Base-by-base conservation (phyloP, 495 filamentous ascomycete genomes). In the Daldinia bambusicola region DNA sequence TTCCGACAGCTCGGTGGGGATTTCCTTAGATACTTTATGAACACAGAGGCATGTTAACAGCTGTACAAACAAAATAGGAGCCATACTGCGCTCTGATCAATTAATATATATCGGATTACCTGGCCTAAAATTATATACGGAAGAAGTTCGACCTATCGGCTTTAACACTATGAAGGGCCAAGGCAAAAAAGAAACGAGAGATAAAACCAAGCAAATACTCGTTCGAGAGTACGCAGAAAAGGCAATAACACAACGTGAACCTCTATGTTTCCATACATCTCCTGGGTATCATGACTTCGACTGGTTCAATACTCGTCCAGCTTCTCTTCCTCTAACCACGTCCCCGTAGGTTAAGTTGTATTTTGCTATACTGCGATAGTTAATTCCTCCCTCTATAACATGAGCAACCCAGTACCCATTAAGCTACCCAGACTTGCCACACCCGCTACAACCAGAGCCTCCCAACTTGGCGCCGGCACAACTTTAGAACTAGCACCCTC, bases 331-430 rank as follows among this genome's bases (percentile, higher is more conserved):
- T 22, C 43, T 12, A 22, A 48, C 16, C 18, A 48, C 18, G 20
- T 20, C 16, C 20, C 7, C 12, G 6, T 48, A 48, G 43, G 20
- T 48, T 20, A 48, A 13, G 18, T 48, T 48, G 10, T 48, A 16
- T 22, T 12, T 48, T 48, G 43, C 43, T 9, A 18, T 22, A 18
- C 20, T 20, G 43, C 20, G 34, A 12, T 32, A 34, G 1, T 18
- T 26, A 40, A 26, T 50, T 43, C 10, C 20, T 20, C 43, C 9
- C 16, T 55, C 60, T 75, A 80, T 41, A 74, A 59, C 18, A 74
- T 48, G 53, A 79, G 40, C 8, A 76, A 51, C 1, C 69, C 73
- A 8, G 57, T 73, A 13, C 78, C 78, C 30, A 75, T 50, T 6
- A 79, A 30, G 18, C 71, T 70, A 56, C 72, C 72, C 20, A 77